phyloP scores from a whole-genome alignment of 371 early-diverging fungal genomes.

The Mortierella sp. region DNA sequence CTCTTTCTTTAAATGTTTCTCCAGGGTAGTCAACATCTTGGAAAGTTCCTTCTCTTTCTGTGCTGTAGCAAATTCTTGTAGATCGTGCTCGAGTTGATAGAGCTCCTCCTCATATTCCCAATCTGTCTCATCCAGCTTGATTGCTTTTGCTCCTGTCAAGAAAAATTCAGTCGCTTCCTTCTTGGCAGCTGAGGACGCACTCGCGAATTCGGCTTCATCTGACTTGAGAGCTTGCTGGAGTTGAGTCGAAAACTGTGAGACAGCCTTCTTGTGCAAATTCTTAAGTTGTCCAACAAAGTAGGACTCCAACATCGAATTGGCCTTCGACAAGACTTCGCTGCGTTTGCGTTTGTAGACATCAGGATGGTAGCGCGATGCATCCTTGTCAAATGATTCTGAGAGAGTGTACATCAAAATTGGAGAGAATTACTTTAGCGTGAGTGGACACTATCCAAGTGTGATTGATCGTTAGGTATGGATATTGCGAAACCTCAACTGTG shows the following conservation, averaged over 20 bases:
- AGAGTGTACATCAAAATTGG: background rate
- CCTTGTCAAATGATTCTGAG: conserved; percentile 81
- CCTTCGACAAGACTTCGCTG: conserved; percentile 79
- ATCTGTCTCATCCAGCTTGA: conserved; percentile 74
- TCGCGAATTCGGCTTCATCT: conserved; percentile 34
- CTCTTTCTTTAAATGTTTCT: conserved; percentile 72
- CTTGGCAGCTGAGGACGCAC: conserved; percentile 16
- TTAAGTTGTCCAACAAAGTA: conserved; percentile 88
- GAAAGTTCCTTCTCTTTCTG: conserved; percentile 84
- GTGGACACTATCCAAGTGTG: no score
- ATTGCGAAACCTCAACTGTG: background rate
- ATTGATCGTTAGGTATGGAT: background rate
- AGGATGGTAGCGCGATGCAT: conserved; percentile 91
- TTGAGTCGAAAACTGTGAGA: conserved; percentile 70
- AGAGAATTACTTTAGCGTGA: no score
- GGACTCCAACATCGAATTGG: conserved; percentile 82
- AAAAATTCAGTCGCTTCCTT: conserved; percentile 34
- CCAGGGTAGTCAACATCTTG: conserved; percentile 76
- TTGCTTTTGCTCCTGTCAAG: conserved; percentile 58
- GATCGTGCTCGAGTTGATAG: conserved; percentile 70
- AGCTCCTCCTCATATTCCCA: conserved; percentile 84
- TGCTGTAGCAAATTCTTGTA: conserved; percentile 73
- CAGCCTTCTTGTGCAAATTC: conserved; percentile 82
- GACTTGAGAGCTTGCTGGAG: conserved; percentile 54
- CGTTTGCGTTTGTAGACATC: conserved; percentile 92